Conservation (phyloP, 768 basidiomycete genomes). For the Dentipellis sp. region DNA sequence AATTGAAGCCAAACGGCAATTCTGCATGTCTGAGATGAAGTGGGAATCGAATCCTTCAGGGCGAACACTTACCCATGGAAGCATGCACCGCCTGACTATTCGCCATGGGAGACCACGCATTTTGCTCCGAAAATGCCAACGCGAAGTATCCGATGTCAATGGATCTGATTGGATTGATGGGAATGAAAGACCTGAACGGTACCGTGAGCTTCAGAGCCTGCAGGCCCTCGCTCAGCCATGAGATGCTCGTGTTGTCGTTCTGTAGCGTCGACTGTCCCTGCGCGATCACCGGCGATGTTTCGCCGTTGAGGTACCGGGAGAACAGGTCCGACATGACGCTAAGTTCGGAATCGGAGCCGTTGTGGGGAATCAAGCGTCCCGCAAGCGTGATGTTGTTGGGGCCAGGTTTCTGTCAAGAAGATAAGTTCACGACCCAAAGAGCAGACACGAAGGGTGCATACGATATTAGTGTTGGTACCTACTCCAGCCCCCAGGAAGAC, state of each 20-base stretch:
- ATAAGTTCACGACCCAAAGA: too few relatives aligned
- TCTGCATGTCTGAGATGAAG: slow-evolving; percentile 24
- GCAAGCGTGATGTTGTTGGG: slow-evolving; percentile 48
- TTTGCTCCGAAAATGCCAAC: slow-evolving; percentile 42
- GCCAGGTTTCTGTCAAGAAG: slow-evolving; percentile 35
- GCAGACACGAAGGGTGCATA: slow-evolving; percentile 20
- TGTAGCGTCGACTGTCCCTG: slow-evolving; percentile 51
- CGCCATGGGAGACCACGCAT: slow-evolving; percentile 49
- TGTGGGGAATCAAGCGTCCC: slow-evolving; percentile 49
- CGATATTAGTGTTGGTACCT: slow-evolving; percentile 41
- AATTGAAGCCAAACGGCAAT: slow-evolving; percentile 62
- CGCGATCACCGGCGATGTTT: slow-evolving; percentile 47
- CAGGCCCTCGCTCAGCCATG: slow-evolving; percentile 61
- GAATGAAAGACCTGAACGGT: slow-evolving; percentile 42
- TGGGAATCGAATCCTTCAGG: not conserved
- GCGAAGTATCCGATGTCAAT: slow-evolving; percentile 54
- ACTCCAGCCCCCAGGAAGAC: slow-evolving; percentile 49
- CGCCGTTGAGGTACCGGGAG: slow-evolving; percentile 63
- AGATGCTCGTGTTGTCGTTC: slow-evolving; percentile 42
- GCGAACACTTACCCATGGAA: slow-evolving; percentile 33
- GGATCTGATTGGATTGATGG: slow-evolving; percentile 55
- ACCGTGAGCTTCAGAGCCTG: slow-evolving; percentile 48
- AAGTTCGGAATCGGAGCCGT: slow-evolving; percentile 30
- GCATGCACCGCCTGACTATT: slow-evolving; percentile 54
- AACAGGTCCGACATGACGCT: slow-evolving; percentile 51